A percentile compares a stretch with the other conserved stretches of the same genome.
These are phyloP conservation scores for Pseudogymnoascus sp. DNA, from an alignment of 2,329 filamentous ascomycete species.

Conservation along the genomic window DNA sequence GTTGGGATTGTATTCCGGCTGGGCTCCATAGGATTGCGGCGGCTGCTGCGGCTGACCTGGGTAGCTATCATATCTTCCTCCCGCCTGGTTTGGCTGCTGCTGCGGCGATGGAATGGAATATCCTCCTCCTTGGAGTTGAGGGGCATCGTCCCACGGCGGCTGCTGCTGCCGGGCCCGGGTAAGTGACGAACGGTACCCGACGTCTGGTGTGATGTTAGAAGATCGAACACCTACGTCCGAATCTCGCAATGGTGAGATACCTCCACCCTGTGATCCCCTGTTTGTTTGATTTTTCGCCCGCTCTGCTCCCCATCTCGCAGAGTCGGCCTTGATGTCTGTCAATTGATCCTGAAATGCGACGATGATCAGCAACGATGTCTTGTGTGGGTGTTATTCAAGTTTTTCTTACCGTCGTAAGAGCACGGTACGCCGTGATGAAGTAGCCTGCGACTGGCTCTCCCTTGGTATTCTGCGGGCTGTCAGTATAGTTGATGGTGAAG, in stretches of 20 bases:
- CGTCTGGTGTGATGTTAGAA: slow-evolving; percentile 30
- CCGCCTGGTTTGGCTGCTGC: slow-evolving; percentile 14
- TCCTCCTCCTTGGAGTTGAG: slow-evolving; percentile 12
- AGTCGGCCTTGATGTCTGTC: slow-evolving; percentile 44
- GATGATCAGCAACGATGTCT: slow-evolving; percentile 15
- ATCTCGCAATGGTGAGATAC: slow-evolving; percentile 25
- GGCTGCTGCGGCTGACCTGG: not conserved
- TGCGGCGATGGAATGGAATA: slow-evolving; percentile 17
- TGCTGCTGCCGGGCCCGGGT: slow-evolving; percentile 29
- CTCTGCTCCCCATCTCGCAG: slow-evolving; percentile 38
- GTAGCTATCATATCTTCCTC: not conserved
- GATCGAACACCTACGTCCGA: slow-evolving; percentile 25
- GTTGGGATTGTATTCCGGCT: not conserved
- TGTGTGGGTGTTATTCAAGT: slow-evolving; percentile 16
- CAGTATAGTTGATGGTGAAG: not conserved
- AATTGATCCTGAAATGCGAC: slow-evolving; percentile 40
- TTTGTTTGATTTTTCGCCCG: slow-evolving; percentile 20
- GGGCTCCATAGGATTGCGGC: not conserved
- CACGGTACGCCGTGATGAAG: slow-evolving; percentile 71
- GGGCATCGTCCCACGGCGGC: slow-evolving; percentile 24
- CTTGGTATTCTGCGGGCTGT: not conserved
- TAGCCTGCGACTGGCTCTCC: slow-evolving; percentile 41
- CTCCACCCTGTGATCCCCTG: slow-evolving; percentile 25
- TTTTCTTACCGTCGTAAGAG: slow-evolving; percentile 62
- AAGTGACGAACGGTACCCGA: slow-evolving; percentile 26